Evolutionary conservation across 805 yeast species (phyloP).

Genomic region (Suhomyces tanzawaensis): DNA sequence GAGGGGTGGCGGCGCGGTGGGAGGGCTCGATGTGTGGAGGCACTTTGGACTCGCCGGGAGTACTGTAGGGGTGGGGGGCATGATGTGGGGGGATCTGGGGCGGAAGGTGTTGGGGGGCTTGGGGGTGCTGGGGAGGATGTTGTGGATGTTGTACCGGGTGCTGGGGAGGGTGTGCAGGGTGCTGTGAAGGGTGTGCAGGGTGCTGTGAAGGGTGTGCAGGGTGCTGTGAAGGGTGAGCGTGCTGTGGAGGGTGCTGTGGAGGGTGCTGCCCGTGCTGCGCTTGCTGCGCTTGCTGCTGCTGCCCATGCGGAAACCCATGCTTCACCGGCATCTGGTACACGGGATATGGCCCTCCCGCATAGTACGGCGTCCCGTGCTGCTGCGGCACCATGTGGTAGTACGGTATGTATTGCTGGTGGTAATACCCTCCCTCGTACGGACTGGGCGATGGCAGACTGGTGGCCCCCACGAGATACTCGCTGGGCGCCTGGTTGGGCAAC

Average conservation of each 20-base stretch:
- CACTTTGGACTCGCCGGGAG: constrained; percentile 1
- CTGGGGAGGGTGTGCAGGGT: constrained; percentile 5
- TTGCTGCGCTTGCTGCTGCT: background rate
- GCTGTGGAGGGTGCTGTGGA: constrained; percentile 1
- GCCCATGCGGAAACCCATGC: background rate
- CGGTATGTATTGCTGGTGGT: constrained; percentile 4
- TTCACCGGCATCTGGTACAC: background rate
- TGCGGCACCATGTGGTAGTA: constrained; percentile 5
- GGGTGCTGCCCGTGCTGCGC: background rate
- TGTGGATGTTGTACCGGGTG: constrained; percentile 5
- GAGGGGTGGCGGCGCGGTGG: constrained; percentile 4
- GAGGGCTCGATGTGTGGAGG: background rate
- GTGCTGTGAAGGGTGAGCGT: constrained; percentile 1
- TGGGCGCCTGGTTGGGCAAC: constrained; percentile 10
- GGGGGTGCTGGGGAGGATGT: constrained; percentile 2
- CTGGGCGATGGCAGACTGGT: constrained; percentile 7
- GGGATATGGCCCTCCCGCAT: background rate
- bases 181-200: background rate
- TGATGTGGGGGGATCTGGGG: constrained; percentile 2
- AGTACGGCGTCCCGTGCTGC: background rate
- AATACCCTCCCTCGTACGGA: constrained; percentile 4
- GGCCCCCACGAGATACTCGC: constrained; percentile 8
- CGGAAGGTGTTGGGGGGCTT: constrained; percentile 5
- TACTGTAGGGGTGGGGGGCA: background rate
- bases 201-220: constrained; percentile 1